A percentile compares a stretch with the other conserved stretches of the same genome.
Conservation (phyloP, 179 eudicot species). For the Silene noctiflora region DNA sequence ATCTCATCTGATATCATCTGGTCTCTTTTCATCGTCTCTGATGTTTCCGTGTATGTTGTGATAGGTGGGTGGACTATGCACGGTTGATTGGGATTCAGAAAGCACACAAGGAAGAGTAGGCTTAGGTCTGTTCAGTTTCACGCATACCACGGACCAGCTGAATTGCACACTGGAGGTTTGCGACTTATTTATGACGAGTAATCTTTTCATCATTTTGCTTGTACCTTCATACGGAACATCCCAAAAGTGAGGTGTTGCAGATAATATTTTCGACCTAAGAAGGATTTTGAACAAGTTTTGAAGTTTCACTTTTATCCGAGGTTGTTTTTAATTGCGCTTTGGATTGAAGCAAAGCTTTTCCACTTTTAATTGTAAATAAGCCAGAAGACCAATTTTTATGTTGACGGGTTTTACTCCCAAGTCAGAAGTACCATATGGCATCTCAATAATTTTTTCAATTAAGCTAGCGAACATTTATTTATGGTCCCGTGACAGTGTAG, state of each 20-base stretch:
- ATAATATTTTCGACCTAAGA: not conserved
- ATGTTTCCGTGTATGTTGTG: not conserved
- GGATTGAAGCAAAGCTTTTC: not conserved
- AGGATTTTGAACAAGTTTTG: conserved; percentile 9
- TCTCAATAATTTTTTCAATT: too few species aligned
- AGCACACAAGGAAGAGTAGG: conserved; percentile 40
- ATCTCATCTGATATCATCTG: too few species aligned
- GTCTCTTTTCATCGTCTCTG: too few species aligned
- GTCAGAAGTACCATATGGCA: too few species aligned
- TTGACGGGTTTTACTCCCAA: too few species aligned
- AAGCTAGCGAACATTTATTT: too few species aligned
- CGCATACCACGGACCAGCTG: not conserved
- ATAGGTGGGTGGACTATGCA: conserved; percentile 98
- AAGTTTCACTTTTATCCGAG: not conserved
- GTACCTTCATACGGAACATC: conserved; percentile 2
- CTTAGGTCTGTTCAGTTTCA: conserved; percentile 18
- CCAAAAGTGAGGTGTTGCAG: not conserved
- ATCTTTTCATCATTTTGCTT: not conserved
- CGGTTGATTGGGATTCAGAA: conserved; percentile 74
- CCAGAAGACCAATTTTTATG: too few species aligned
- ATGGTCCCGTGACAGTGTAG: not conserved
- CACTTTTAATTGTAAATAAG: not conserved
- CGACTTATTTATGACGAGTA: not conserved
- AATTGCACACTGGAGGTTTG: conserved; percentile 22
- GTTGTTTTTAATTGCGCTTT: not conserved